Evolutionary conservation across 495 filamentous ascomycete genomes (phyloP), one percentile per base, ranked within the genome.

Genomic region (Penicillium pancosmium): DNA sequence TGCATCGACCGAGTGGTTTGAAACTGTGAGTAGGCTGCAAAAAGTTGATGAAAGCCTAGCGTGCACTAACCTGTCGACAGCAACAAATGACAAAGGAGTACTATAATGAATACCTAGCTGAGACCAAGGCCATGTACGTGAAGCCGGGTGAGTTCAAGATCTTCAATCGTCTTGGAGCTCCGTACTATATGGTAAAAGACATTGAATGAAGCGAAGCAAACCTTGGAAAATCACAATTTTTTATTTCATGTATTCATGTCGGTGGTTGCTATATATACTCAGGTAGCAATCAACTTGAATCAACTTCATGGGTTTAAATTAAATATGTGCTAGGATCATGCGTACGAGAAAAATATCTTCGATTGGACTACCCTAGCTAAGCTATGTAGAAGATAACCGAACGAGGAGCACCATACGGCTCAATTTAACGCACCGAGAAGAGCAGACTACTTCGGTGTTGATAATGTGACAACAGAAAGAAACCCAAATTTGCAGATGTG

Each of bases 61-160:
- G 3, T 16, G 23, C 3, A 50, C 49, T 51, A 51, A 51, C 27
- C 10, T 35, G 19, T 49, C 5, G 23, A 57, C 52, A 82, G 81
- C 63, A 70, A 8, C 80, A 83, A 74, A 19, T 79, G 6, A 76
- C 68, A 15, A 84, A 82, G 61, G 64, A 70, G 0, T 84, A 84
- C 59, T 82, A 84, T 59, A 72, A 78, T 41, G 72, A 77, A 34
- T 83, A 81, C 52, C 54, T 78, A 5, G 73, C 67, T n/a, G 54
- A 69, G 5, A 83, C 80, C 10, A 72, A 77, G 62, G 72, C 75
- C 10, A 73, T 83, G 77, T 82, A 74, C 55, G 55, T 81, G 40
- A 82, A 81, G 54, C 76, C 75, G 0, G 65, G 75, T 21, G 74
- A 78, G 49, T 56, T 67, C 15, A 68, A 71, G 55, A 36, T 82